phyloP scores from a whole-genome alignment of 2,329 filamentous ascomycete species.

The Graphilbum fragrans region DNA sequence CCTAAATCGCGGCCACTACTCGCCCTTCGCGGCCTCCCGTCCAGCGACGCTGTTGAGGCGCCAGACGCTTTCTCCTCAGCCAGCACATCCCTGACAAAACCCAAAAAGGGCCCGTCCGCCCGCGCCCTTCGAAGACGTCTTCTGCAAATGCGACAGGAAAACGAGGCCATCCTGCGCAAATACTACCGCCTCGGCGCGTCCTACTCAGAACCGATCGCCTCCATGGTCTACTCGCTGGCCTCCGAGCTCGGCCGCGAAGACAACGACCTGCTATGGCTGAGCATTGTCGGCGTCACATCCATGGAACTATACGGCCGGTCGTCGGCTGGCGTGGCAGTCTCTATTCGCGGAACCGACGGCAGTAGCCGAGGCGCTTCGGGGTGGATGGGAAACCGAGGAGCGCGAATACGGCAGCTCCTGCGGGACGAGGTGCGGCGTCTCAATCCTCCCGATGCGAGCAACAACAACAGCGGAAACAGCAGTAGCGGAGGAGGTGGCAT shows the following conservation, averaged over 20 bases:
- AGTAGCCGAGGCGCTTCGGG: constrained; percentile 44
- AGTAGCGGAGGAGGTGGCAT: constrained; percentile 36
- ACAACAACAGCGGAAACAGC: constrained; percentile 22
- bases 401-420: constrained; percentile 72
- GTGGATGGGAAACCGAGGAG: constrained; percentile 73
- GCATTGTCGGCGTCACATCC: constrained; percentile 90
- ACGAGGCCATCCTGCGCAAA: constrained; percentile 61
- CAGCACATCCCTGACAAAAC: background rate
- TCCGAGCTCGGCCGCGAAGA: constrained; percentile 93
- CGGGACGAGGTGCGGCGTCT: constrained; percentile 88
- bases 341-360: constrained; percentile 38
- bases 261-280: constrained; percentile 89
- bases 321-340: constrained; percentile 61
- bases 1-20: constrained; percentile 49
- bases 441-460: constrained; percentile 59
- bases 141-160: constrained; percentile 60
- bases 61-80: constrained; percentile 36
- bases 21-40: constrained; percentile 38
- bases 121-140: constrained; percentile 61
- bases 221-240: constrained; percentile 85
- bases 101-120: constrained; percentile 44
- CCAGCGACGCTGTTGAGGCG: constrained; percentile 36
- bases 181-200: constrained; percentile 85
- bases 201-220: constrained; percentile 90
- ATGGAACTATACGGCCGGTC: constrained; percentile 85